Base-by-base conservation (phyloP, 768 basidiomycete genomes). In the Kwoniella sp. region DNA sequence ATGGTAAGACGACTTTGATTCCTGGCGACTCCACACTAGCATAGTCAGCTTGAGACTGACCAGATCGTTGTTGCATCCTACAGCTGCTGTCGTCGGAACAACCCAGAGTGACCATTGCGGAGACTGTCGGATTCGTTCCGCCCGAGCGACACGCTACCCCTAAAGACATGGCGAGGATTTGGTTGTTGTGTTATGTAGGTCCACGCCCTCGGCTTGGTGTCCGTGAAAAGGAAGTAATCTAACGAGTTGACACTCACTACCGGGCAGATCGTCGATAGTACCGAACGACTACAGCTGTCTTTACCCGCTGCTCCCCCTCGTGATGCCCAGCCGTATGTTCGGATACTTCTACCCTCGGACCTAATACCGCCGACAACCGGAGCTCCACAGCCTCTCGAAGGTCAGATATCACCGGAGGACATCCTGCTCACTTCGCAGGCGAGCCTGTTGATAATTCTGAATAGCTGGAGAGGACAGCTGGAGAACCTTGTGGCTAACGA, bases 161-260 rank as follows among this genome's bases (percentile, higher is more conserved):
- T 2, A 25, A 55, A 29, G 65, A 75, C n/a, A 69, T 67, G 66
- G 69, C 74, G 5, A 60, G 74, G 7, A 59, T 73, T 3, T 75
- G 74, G 71, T 60, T 75, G 15, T 45, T 75, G 17, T 73, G 72
- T 58, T 75, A 71, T 61, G 66, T 75, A 55, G 57, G 72, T 67
- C 26, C 50, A 8, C 17, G 23, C 11, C 3, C 17, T 25, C 54
- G 26, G 31, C 13, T 5, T 7, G 38, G 22, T 4, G 7, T 5
- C 34, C 13, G 34, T 37, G 34, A 37, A n/a, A 50, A 23, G 47
- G 17, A 22, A 31, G 25, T 17, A 12, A 8, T 20, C 8, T 7
- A 12, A 7, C n/a, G n/a, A n/a, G n/a, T n/a, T n/a, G n/a, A n/a
- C n/a, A n/a, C n/a, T n/a, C n/a, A n/a, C n/a, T 26, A 50, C 25